A percentile compares a stretch with the other conserved stretches of the same genome.
Evolutionary conservation across 176 grass and related monocot species (phyloP).

Genomic region (Dactylis glomerata): DNA sequence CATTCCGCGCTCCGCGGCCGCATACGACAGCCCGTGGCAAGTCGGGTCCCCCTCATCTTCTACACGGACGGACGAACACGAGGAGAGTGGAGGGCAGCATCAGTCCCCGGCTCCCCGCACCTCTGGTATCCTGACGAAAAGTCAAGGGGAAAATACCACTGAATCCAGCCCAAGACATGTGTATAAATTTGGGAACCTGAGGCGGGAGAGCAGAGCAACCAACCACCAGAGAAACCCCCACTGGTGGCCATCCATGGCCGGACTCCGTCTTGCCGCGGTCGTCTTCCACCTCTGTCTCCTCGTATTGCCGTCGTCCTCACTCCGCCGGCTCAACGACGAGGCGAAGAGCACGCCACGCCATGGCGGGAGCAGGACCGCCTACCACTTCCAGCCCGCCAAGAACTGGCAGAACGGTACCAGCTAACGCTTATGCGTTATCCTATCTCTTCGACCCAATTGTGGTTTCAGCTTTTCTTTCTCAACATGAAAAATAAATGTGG

Average conservation of each 20-base stretch:
- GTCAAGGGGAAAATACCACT: background rate
- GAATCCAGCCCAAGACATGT: background rate
- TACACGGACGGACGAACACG: background rate
- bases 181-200: background rate
- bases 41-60: background rate
- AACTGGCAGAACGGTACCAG: constrained; percentile 82
- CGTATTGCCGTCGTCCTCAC: background rate
- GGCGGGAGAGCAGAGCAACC: background rate
- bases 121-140: background rate
- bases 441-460: background rate
- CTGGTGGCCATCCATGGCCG: background rate
- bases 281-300: constrained; percentile 4
- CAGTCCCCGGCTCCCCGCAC: background rate
- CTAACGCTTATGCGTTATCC: background rate
- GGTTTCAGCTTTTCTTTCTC: background rate
- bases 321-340: background rate
- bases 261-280: background rate
- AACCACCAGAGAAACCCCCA: background rate
- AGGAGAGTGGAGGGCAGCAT: background rate
- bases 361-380: constrained; percentile 50
- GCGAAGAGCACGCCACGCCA: background rate
- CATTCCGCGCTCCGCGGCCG: too few relatives aligned
- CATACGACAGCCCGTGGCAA: too few relatives aligned
- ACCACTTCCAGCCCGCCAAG: constrained; percentile 84
- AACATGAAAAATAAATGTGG: too few relatives aligned